Percentiles rank a stretch among this genome's conserved stretches.
Conservation (phyloP, 441 rosid species). For the Bocquillonia castaneifolia region DNA sequence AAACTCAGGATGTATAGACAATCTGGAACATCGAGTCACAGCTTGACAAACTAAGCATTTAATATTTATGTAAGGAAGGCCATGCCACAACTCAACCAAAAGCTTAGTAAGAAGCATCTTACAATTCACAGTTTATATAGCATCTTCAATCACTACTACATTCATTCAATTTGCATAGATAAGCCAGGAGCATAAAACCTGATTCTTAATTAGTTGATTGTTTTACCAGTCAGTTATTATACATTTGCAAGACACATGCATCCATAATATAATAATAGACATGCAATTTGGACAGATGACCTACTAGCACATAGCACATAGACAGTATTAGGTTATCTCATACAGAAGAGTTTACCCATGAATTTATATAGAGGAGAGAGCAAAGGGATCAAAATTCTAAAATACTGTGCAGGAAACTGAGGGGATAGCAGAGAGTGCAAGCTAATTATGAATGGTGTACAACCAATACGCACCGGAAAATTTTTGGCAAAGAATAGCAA, state of each 20-base stretch:
- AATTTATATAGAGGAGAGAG: background rate
- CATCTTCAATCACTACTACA: background rate
- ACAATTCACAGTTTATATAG: background rate
- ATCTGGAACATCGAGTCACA: background rate
- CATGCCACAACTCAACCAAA: background rate
- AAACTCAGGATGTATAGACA: background rate
- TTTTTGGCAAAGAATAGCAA: constrained; percentile 68
- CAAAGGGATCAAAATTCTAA: background rate
- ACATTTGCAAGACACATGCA: background rate
- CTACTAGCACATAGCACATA: background rate
- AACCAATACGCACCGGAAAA: constrained; percentile 49
- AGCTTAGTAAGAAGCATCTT: background rate
- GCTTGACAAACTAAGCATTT: no score
- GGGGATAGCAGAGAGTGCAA: no score
- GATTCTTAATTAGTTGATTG: background rate
- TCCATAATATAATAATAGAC: background rate
- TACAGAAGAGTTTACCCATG: background rate
- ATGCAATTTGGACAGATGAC: background rate
- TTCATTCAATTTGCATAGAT: background rate
- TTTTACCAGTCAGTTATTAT: background rate
- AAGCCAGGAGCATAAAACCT: background rate
- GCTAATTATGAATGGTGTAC: background rate
- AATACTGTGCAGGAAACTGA: background rate
- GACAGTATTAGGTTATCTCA: background rate
- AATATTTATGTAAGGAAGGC: background rate